These are phyloP conservation scores for Irpex rosettiformis DNA, from an alignment of 1,284 basidiomycete species.

Conservation along the genomic window DNA sequence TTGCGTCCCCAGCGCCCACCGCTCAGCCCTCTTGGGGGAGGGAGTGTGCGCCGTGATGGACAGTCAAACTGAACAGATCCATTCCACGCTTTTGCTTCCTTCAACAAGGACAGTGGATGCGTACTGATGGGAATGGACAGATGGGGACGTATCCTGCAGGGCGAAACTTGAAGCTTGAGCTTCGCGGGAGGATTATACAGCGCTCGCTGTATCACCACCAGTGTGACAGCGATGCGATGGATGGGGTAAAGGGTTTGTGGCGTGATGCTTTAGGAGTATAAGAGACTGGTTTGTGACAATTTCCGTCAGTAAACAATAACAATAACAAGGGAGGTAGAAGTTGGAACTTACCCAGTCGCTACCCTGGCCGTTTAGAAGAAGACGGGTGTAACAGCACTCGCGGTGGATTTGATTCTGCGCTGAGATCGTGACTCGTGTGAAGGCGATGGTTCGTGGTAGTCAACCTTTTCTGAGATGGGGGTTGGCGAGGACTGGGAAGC, in stretches of 20 bases:
- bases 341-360: neutral
- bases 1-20: no score
- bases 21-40: no score
- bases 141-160: neutral
- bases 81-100: neutral
- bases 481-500: neutral
- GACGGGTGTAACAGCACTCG: conserved; percentile 22
- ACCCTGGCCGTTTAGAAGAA: conserved; percentile 21
- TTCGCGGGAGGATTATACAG: neutral
- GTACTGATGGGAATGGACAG: neutral
- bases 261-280: neutral
- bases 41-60: neutral
- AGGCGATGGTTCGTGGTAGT: conserved; percentile 15
- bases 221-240: neutral
- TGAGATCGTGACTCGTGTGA: conserved; percentile 20
- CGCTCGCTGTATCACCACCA: neutral
- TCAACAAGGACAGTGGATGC: neutral
- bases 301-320: neutral
- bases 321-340: neutral
- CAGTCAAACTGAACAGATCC: neutral
- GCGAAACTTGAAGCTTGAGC: neutral
- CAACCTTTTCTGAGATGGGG: conserved; percentile 5
- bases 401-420: conserved; percentile 23
- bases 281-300: neutral
- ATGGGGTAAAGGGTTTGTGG: neutral